Base-by-base conservation (phyloP, 176 grass and related monocot species). In the Aegilops longissima region DNA sequence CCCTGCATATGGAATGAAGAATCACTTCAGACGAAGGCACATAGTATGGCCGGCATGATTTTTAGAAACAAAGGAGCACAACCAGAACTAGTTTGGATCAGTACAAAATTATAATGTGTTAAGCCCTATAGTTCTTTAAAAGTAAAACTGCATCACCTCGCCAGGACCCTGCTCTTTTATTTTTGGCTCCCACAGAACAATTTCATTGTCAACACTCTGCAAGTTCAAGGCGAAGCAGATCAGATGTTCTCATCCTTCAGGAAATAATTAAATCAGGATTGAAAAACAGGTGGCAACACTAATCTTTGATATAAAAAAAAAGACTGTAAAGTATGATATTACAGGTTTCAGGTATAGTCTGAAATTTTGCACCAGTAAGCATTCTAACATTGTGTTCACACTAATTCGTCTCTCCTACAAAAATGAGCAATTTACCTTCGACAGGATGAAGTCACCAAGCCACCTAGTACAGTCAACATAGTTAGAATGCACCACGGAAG, bases 161-260 rank as follows among this genome's bases (percentile, higher is more conserved):
- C 90, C 89, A 40, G 92, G 73, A 89, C 33, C 93, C 82, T 93
- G 88, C 34, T 98, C 97, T 86, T 98, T 96, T 51, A 94, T 96
- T 85, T 94, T 96, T 52, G 97, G 89, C 73, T 98, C 94, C 97
- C 97, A 98, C 49, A 98, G 44, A 30, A 96, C 85, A 79, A 93
- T 98, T 89, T 98, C 97, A 88, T 96, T 94, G 66, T 98, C 94
- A 86, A 96, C 97, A 87, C 97, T 94, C 94, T 98, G 87, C 61
- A 94, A 77, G 83, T 89, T 44, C 76, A 89, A 84, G 20, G 33
- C 62, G 47, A 7, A 35, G 77, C 25, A 71, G 13, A 84, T 93
- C 83, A 89, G 66, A 81, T 77, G 5, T 12, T 29, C 25, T 36
- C 42, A 80, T 72, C 33, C 82, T 78, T 83, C 52, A 83, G 71